Conservation (phyloP, 768 basidiomycete genomes). For the Gyrodon lividus region DNA sequence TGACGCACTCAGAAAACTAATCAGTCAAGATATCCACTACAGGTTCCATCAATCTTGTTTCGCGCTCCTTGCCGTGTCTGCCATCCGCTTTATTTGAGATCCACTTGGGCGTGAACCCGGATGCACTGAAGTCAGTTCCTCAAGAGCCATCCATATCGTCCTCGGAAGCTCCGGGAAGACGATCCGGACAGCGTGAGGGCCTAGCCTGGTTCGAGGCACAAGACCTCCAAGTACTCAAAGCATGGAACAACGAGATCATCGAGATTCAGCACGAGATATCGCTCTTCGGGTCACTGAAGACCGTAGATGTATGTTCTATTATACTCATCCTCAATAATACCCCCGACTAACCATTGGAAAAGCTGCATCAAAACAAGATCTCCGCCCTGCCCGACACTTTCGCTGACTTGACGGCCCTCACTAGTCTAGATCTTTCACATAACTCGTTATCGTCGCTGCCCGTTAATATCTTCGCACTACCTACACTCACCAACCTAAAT, state of each 20-base stretch:
- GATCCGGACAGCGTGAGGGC: conserved; percentile 39
- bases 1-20: conserved; percentile 43
- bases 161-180: conserved; percentile 36
- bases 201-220: conserved; percentile 83
- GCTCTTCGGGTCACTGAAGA: conserved; percentile 80
- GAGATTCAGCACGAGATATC: conserved; percentile 83
- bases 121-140: conserved; percentile 61
- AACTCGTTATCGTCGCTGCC: conserved; percentile 68
- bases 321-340: background rate
- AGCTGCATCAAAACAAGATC: conserved; percentile 80
- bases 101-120: conserved; percentile 73
- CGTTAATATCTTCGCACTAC: conserved; percentile 62
- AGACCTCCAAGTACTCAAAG: conserved; percentile 73
- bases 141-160: conserved; percentile 54
- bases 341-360: conserved; percentile 1
- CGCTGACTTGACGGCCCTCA: conserved; percentile 64
- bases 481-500: conserved; percentile 63
- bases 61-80: conserved; percentile 68
- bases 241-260: conserved; percentile 76
- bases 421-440: conserved; percentile 70
- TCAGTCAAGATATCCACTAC: conserved; percentile 41
- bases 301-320: conserved; percentile 60
- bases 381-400: conserved; percentile 60
- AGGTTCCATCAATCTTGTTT: conserved; percentile 76
- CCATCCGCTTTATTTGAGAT: conserved; percentile 79